Conservation (phyloP, 306 rosid genomes). For the Canavalia ensiformis region DNA sequence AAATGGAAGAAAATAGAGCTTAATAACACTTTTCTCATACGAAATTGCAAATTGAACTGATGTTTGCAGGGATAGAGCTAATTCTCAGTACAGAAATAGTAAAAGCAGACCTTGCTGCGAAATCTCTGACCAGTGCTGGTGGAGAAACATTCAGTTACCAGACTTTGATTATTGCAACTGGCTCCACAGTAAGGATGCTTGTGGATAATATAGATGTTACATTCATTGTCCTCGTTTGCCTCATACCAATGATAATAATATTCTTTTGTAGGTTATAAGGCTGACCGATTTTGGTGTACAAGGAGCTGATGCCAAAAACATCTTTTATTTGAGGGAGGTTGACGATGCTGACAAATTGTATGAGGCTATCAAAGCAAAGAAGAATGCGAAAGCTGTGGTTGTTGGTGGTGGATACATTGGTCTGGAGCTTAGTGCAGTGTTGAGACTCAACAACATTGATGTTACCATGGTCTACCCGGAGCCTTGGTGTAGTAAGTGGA, state of each 20-base stretch:
- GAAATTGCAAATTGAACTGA: slow-evolving; percentile 35
- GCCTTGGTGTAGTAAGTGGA: slow-evolving; percentile 99
- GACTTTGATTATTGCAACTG: slow-evolving; percentile 87
- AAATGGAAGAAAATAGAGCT: slow-evolving; percentile 24
- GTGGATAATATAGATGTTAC: slow-evolving; percentile 30
- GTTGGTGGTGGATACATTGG: slow-evolving; percentile 99
- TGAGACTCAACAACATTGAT: slow-evolving; percentile 79
- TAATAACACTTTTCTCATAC: slow-evolving; percentile 42
- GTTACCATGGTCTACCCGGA: slow-evolving; percentile 97
- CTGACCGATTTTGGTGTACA: slow-evolving; percentile 86
- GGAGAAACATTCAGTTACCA: slow-evolving; percentile 79
- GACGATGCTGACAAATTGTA: slow-evolving; percentile 88
- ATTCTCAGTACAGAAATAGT: slow-evolving; percentile 87
- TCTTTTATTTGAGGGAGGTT: slow-evolving; percentile 90
- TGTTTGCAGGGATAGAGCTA: slow-evolving; percentile 84
- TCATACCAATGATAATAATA: slow-evolving; percentile 4
- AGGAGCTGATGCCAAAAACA: slow-evolving; percentile 99
- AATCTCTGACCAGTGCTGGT: slow-evolving; percentile 69
- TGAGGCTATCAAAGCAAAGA: slow-evolving; percentile 77
- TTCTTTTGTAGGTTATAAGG: slow-evolving; percentile 76
- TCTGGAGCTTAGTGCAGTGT: slow-evolving; percentile 90
- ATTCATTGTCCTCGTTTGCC: slow-evolving; percentile 16
- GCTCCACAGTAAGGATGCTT: slow-evolving; percentile 77
- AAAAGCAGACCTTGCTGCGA: slow-evolving; percentile 79
- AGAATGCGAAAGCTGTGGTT: slow-evolving; percentile 87